A percentile compares a stretch with the other conserved stretches of the same genome.
These are phyloP conservation scores for Camillea tinctor DNA, from an alignment of 2,329 filamentous ascomycete genomes.

Conservation along the genomic window DNA sequence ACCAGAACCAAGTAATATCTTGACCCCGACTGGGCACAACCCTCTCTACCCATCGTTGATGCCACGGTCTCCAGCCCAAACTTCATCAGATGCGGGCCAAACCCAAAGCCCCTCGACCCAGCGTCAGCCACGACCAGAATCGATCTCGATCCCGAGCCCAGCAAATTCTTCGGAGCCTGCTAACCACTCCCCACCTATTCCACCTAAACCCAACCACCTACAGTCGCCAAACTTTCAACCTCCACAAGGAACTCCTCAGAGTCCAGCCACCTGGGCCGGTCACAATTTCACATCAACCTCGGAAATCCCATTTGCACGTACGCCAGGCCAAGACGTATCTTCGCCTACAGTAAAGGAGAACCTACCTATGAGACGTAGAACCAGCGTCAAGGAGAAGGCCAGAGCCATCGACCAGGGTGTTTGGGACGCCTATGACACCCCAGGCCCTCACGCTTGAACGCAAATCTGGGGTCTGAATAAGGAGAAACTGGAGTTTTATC, in stretches of 20 bases:
- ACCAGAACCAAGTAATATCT: neutral
- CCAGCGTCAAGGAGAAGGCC: constrained; percentile 5
- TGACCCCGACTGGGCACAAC: neutral
- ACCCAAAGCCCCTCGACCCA: neutral
- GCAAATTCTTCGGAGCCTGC: neutral
- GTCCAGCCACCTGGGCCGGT: constrained; percentile 8
- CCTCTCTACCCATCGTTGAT: neutral
- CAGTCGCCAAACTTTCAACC: neutral
- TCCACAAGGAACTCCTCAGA: constrained; percentile 1
- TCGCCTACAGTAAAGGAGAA: constrained; percentile 3
- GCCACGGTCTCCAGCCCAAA: neutral
- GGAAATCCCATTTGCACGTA: constrained; percentile 19
- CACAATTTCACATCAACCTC: constrained; percentile 19
- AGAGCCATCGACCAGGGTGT: constrained; percentile 1
- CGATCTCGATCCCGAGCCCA: neutral
- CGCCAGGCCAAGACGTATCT: constrained; percentile 3
- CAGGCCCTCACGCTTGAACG: constrained; percentile 2
- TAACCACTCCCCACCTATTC: neutral
- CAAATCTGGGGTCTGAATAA: neutral
- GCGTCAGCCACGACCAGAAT: neutral
- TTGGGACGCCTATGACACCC: constrained; percentile 15
- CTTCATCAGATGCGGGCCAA: neutral
- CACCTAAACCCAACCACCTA: neutral
- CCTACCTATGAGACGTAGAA: neutral
- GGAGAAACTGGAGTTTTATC: neutral